Percentiles rank a stretch among this genome's conserved stretches.
phyloP scores from a whole-genome alignment of 345 rosid species.

The Euphorbia lathyris region DNA sequence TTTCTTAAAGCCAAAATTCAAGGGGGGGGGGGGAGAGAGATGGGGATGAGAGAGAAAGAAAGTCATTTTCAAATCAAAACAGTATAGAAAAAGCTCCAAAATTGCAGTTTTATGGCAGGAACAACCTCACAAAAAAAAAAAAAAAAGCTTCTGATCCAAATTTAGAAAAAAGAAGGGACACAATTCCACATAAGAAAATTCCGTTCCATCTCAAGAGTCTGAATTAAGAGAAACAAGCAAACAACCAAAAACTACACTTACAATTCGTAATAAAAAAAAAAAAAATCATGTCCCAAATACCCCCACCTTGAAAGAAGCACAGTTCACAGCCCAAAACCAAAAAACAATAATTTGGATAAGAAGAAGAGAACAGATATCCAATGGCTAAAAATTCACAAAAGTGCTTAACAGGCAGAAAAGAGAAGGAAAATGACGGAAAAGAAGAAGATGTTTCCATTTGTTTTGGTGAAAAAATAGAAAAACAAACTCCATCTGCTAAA shows the following conservation, averaged over 20 bases:
- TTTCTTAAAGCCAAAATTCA: not conserved
- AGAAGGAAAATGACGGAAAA: not conserved
- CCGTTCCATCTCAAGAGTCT: not conserved
- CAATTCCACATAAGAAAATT: not conserved
- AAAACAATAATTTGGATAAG: constrained; percentile 1
- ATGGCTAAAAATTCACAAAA: not conserved
- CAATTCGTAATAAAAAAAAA: not conserved
- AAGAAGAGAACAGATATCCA: not conserved
- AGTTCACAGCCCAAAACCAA: not conserved
- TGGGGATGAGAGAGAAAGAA: not conserved
- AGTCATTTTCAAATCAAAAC: not conserved
- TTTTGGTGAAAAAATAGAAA: not conserved
- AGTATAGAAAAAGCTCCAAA: not conserved
- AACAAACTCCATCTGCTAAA: constrained; percentile 2
- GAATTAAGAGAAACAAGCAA: not conserved
- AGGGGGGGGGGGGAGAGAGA: not conserved
- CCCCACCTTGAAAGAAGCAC: not conserved
- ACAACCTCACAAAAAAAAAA: constrained; percentile 1
- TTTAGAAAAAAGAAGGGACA: not conserved
- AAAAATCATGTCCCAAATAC: not conserved
- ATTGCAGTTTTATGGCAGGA: not conserved
- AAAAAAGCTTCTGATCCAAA: not conserved
- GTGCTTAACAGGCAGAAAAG: not conserved
- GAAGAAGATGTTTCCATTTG: not conserved
- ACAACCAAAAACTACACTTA: not conserved